Evolutionary conservation across 2,329 filamentous ascomycete genomes (phyloP).

Genomic region (Penicillium hesseltinei): DNA sequence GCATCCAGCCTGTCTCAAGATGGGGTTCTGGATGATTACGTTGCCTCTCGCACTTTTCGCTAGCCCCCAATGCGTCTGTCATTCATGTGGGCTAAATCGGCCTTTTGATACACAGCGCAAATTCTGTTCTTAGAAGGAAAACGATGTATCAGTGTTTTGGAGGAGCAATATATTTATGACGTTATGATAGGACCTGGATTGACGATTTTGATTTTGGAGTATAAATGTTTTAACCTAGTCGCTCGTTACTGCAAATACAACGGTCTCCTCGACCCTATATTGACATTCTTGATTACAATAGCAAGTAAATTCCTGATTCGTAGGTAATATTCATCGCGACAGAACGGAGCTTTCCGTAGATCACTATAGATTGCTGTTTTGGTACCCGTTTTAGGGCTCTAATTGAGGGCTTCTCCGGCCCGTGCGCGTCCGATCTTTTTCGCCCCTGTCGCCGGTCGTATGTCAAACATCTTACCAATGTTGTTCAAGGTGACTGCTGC

Average conservation of each 20-base stretch:
- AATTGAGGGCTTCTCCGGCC: conserved; percentile 28
- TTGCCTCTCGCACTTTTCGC: not conserved
- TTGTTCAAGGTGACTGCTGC: conserved; percentile 20
- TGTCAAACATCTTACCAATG: conserved; percentile 23
- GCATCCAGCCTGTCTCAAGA: not conserved
- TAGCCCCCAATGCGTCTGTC: not conserved
- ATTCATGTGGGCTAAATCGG: not conserved
- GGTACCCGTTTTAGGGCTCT: conserved; percentile 19
- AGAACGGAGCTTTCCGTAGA: not conserved
- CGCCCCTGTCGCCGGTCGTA: conserved; percentile 12
- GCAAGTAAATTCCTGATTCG: too few relatives aligned
- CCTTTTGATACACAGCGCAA: not conserved
- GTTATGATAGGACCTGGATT: conserved; percentile 21
- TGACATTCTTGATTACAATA: not conserved
- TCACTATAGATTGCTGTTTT: conserved; percentile 5
- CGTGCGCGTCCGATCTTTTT: conserved; percentile 30
- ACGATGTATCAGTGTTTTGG: conserved; percentile 8
- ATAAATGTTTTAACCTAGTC: conserved; percentile 20
- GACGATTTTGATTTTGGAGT: conserved; percentile 16
- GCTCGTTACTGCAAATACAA: conserved; percentile 17
- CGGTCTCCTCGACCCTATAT: not conserved
- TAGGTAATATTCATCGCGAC: not conserved
- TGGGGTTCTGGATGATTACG: not conserved
- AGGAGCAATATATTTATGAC: conserved; percentile 21
- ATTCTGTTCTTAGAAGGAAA: not conserved